Base-by-base conservation (phyloP, 2,329 filamentous ascomycete species). In the Thelonectria rubi region DNA sequence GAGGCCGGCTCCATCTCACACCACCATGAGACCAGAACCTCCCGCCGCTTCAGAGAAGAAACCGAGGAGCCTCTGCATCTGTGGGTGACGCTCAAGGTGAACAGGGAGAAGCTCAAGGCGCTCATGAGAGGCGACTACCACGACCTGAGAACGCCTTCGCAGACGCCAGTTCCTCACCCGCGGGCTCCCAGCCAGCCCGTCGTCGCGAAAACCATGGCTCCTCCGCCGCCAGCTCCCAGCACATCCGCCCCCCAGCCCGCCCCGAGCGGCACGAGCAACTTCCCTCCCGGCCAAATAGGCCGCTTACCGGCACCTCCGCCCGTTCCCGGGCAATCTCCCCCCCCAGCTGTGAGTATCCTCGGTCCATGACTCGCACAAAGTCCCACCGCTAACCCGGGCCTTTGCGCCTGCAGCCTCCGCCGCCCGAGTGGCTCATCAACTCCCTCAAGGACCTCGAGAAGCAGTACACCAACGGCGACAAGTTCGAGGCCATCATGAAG, bases 401-500 rank as follows among this genome's bases (percentile, higher is more conserved):
- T 9, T 30, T 30, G n/a, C 46, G 37, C 11, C 47, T 37, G 58
- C 72, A 97, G 93, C 92, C 93, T 60, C 88, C 91, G 8, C 89
- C 93, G 17, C 94, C 94, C n/a, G 82, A 86, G 58, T 98, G 95
- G 95, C 90, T 99, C 58, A 81, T 84, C 59, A 79, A 84, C 39
- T 90, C 92, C 55, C 86, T 98, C n/a, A 81, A 86, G 61, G 84
- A 88, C 21, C 86, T 98, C 58, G 81, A 81, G 69, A 88, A 88
- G 68, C 81, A 84, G 62, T 94, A 97, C 72, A 90, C 91, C 3
- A 86, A 90, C 69, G 75, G 77, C 42, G 93, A 97, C 75, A 85
- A 86, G 30, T 98, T 98, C 75, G 93, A 97, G 77, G 91, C 89
- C 55, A 86, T 90, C 20, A 99, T 99, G 95, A 92, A 93, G 63